Base-by-base conservation (phyloP, 2,329 filamentous ascomycete genomes). In the Berkeleyomyces basicola region DNA sequence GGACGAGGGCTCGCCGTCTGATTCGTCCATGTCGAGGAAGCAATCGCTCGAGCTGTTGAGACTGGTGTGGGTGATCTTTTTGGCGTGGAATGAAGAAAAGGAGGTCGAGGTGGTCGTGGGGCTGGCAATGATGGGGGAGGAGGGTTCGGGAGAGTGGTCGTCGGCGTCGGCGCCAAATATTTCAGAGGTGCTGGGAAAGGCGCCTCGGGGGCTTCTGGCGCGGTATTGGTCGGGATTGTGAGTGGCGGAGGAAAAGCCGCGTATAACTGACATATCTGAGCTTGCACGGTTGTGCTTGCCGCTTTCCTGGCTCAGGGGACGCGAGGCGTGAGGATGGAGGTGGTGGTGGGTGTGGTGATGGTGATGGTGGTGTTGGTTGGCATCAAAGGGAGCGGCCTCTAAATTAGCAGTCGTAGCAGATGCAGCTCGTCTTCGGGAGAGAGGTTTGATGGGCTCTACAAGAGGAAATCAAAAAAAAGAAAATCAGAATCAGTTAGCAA, bases 261-360 rank as follows among this genome's bases (percentile, higher is more conserved):
- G 80, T 63, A 82, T 73, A 55, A 82, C 72, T 59, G 84, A 85
- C 67, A 84, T 79, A 71, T 89, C 86, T 61, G 86, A 88, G 73
- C 84, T 88, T 62, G 85, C 82, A 67, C 85, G 82, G 70, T 80
- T 85, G 72, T 87, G 83, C 69, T 80, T 87, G 74, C 78, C 85
- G 69, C 49, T 55, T 55, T 82, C 78, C 66, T 83, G 77, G 67
- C 80, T 83, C 51, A 80, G 71, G 58, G 83, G 80, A 67, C 82
- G 58, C 39, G 58, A 59, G 33, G 76, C 62, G 76, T 73, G 23
- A 23, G 23, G 23, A 2, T 23, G 23, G 23, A 23, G 23, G 23
- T 23, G 23, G 23, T 23, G 23, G 23, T 23, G 23, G 23, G 23
- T 23, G 23, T 23, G 23, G 23, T 2, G 23, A 23, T 23, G 23